Conservation (phyloP, 345 rosid genomes). For the Raphanus raphanistrum region DNA sequence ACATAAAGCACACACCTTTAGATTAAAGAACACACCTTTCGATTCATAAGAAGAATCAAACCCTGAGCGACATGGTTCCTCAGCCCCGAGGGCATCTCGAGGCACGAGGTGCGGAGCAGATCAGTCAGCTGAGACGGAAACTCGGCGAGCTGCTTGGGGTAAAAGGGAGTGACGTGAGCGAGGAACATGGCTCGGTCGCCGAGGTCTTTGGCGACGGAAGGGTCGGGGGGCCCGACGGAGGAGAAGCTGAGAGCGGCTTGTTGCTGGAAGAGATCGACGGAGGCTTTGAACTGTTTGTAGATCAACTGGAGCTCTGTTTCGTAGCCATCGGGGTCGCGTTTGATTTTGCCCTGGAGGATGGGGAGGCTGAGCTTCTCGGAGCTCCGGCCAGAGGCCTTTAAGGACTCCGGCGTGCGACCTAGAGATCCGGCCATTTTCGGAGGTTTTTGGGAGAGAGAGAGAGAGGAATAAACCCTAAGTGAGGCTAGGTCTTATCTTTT, state of each 20-base stretch:
- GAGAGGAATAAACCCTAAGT: constrained; percentile 18
- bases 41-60: constrained; percentile 65
- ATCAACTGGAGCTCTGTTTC: constrained; percentile 64
- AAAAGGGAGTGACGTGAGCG: constrained; percentile 82
- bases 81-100: constrained; percentile 73
- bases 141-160: constrained; percentile 56
- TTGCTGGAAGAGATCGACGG: constrained; percentile 76
- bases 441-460: neutral
- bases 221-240: constrained; percentile 60
- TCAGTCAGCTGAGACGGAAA: constrained; percentile 76
- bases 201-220: constrained; percentile 74
- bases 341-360: constrained; percentile 77
- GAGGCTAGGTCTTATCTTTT: neutral
- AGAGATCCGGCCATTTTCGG: constrained; percentile 24
- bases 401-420: constrained; percentile 49
- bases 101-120: constrained; percentile 64
- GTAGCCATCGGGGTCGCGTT: constrained; percentile 85
- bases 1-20: neutral
- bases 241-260: constrained; percentile 76
- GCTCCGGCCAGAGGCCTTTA: constrained; percentile 74
- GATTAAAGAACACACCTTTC: constrained; percentile 48
- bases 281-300: constrained; percentile 74
- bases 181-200: constrained; percentile 75
- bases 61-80: constrained; percentile 75
- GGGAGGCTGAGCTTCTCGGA: constrained; percentile 75